phyloP scores from a whole-genome alignment of 352 stramenopile species.

The Globisporangium ultimum region DNA sequence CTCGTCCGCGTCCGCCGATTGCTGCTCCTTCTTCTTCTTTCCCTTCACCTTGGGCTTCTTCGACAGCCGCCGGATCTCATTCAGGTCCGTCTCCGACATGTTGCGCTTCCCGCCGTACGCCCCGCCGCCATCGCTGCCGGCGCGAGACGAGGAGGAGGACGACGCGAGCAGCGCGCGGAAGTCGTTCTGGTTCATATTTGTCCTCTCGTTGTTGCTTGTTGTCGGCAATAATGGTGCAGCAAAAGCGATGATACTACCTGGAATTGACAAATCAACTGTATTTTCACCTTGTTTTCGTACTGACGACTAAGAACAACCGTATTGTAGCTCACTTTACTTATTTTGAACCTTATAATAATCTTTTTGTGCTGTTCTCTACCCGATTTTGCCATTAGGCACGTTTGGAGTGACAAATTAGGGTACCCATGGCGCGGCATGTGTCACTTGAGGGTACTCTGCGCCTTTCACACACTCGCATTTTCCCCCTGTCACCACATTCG shows the following conservation, averaged over 20 bases:
- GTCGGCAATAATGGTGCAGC: background rate
- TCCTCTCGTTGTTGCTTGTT: background rate
- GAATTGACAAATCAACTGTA: background rate
- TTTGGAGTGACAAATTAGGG: too few species aligned
- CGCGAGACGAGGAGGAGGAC: conserved; percentile 19
- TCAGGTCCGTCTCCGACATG: conserved; percentile 45
- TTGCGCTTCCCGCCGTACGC: conserved; percentile 55
- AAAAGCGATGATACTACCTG: background rate
- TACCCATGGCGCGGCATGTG: background rate
- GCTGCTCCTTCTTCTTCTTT: conserved; percentile 36
- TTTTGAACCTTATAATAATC: too few species aligned
- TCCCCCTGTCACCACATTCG: background rate
- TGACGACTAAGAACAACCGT: too few species aligned
- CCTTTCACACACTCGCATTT: background rate
- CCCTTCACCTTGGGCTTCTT: conserved; percentile 63
- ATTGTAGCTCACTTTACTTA: too few species aligned
- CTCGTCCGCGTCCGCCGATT: conserved; percentile 3
- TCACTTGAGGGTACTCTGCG: background rate
- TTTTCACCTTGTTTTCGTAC: too few species aligned
- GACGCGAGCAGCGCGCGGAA: conserved; percentile 54
- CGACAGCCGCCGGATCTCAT: conserved; percentile 44
- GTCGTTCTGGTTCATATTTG: conserved; percentile 73
- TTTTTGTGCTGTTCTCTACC: too few species aligned
- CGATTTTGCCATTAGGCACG: too few species aligned
- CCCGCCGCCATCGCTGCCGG: conserved; percentile 4